A percentile compares a stretch with the other conserved stretches of the same genome.
These are phyloP conservation scores for Neurospora sp. DNA, from an alignment of 495 filamentous ascomycete species.

Conservation along the genomic window DNA sequence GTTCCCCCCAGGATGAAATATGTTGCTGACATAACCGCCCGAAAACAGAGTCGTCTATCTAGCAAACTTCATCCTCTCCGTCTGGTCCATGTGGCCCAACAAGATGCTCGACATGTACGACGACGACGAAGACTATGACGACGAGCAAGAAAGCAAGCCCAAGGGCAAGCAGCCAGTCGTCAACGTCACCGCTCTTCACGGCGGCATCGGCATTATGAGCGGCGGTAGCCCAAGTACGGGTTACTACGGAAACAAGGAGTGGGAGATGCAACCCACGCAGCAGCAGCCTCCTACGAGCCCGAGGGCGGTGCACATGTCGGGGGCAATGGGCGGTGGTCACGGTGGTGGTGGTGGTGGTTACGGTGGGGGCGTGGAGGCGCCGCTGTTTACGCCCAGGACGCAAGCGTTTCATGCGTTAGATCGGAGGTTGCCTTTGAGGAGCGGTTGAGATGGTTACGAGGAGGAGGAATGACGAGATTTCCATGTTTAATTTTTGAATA, in stretches of 20 bases:
- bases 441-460: not conserved
- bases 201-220: not conserved
- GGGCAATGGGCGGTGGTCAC: conserved; percentile 2
- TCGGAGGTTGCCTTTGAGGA: conserved; percentile 30
- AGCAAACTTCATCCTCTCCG: conserved; percentile 42
- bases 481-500: too few species aligned
- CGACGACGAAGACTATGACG: conserved; percentile 30
- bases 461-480: too few species aligned
- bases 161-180: conserved; percentile 4
- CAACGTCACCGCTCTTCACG: not conserved
- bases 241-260: conserved; percentile 15
- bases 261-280: conserved; percentile 35
- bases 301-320: not conserved
- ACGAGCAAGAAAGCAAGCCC: conserved; percentile 8
- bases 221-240: conserved; percentile 8
- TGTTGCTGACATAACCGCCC: not conserved
- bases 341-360: not conserved
- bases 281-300: conserved; percentile 1
- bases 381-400: conserved; percentile 43
- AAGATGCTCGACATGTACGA: conserved; percentile 24
- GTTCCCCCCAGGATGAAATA: too few species aligned
- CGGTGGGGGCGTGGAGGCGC: not conserved
- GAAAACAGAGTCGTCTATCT: conserved; percentile 42
- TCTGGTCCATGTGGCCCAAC: conserved; percentile 55
- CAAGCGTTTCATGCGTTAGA: conserved; percentile 46